Conservation (phyloP, 2,329 filamentous ascomycete genomes). For the Monilinia aucupariae region DNA sequence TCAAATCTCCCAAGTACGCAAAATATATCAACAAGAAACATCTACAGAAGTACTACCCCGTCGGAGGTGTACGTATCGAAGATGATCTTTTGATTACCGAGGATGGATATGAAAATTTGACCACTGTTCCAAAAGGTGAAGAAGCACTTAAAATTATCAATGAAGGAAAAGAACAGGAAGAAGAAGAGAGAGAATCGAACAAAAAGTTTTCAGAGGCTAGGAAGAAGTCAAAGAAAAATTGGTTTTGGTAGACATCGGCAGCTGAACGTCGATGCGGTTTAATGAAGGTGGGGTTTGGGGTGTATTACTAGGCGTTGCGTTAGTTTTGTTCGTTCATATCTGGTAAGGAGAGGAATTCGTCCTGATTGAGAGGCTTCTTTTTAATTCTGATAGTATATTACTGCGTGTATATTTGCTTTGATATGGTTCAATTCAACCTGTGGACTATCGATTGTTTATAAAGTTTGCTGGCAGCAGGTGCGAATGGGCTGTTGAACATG, state of each 20-base stretch:
- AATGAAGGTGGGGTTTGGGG: background rate
- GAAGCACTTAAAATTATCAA: conserved; percentile 61
- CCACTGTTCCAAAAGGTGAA: conserved; percentile 69
- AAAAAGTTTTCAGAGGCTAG: conserved; percentile 10
- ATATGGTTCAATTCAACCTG: background rate
- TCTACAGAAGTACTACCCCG: conserved; percentile 63
- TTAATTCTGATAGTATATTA: background rate
- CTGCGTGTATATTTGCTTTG: background rate
- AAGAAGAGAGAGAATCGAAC: background rate
- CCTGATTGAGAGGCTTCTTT: background rate
- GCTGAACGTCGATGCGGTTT: background rate
- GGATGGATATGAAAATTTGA: conserved; percentile 76
- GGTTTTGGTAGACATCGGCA: conserved; percentile 24
- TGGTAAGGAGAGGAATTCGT: background rate
- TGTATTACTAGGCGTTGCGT: background rate
- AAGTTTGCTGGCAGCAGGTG: background rate
- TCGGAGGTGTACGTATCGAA: conserved; percentile 90
- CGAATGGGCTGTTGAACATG: background rate
- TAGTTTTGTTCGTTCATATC: background rate
- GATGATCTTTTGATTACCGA: conserved; percentile 80
- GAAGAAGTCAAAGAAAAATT: conserved; percentile 16
- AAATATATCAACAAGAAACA: conserved; percentile 60
- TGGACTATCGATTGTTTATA: background rate
- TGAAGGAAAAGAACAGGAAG: conserved; percentile 18
- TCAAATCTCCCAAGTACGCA: conserved; percentile 52